Evolutionary conservation across 2,329 filamentous ascomycete genomes (phyloP), one percentile per base, ranked within the genome.

Genomic region (Esteya vermicola): DNA sequence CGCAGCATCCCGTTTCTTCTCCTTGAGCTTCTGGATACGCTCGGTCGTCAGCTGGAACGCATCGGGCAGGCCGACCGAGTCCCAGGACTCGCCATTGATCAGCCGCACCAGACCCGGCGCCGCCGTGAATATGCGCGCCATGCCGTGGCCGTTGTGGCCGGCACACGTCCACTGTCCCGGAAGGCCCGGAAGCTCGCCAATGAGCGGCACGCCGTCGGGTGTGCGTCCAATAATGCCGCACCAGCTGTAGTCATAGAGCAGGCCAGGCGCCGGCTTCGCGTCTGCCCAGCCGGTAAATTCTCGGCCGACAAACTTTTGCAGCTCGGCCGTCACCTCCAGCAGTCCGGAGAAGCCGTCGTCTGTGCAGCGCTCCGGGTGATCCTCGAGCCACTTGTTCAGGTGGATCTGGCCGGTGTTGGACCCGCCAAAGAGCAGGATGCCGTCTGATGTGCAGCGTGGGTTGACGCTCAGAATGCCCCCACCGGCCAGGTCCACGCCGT

Each of bases 131-230:
- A 36, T 41, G 4, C 39, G 23, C 10, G 33, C 39, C 39, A 36
- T 36, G 27, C 39, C 39, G 13, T 41, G 39, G 12, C 39, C 39
- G 9, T 41, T 41, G 26, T 41, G 39, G 10, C 39, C 39, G 6
- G 39, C 39, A 27, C 39, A 41, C 10, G 36, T 27, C 39, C 39
- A 41, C 22, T 41, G 39, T 9, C 39, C 33, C 8, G 33, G 33
- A 14, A 14, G 27, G 12, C 33, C 39, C 3, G 39, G 39, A 14
- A 41, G 26, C 28, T 41, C 26, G n/a, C 39, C 33, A 16, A 41
- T 21, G 7, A 36, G 26, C 6, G 39, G 39, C 20, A 41, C 33
- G 6, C 39, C 39, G 28, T 41, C 39, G 1, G 26, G 14, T 2
- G 39, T 41, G 19, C 25, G 8, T 2, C 20, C 39, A 6, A 41